Conservation (phyloP, 495 filamentous ascomycete genomes). For the Choiromyces venosus region DNA sequence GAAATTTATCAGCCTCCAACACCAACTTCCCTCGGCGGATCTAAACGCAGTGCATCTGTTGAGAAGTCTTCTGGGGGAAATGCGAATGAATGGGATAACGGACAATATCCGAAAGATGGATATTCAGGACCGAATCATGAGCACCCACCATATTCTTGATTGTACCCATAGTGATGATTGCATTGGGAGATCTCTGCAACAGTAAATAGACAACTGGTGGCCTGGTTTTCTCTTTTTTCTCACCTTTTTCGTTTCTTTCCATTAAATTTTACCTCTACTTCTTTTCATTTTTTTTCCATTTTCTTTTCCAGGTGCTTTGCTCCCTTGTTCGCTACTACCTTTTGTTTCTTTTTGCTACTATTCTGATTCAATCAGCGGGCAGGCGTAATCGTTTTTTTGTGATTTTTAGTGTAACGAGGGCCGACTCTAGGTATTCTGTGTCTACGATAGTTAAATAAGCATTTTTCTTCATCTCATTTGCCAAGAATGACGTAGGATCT, state of each 20-base stretch:
- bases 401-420: background rate
- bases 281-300: background rate
- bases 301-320: background rate
- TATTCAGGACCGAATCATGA: conserved; percentile 28
- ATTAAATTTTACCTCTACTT: background rate
- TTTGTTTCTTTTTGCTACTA: background rate
- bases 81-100: conserved; percentile 23
- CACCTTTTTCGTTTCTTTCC: conserved; percentile 25
- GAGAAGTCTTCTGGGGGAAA: conserved; percentile 30
- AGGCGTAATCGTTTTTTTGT: background rate
- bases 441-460: background rate
- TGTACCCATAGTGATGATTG: conserved; percentile 7
- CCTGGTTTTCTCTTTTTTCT: conserved; percentile 27
- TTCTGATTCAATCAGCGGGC: conserved; percentile 3
- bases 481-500: conserved; percentile 39
- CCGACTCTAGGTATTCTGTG: background rate
- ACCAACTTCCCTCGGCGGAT: conserved; percentile 21
- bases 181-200: conserved; percentile 21
- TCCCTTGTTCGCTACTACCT: background rate
- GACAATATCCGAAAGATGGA: conserved; percentile 28
- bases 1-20: conserved; percentile 49
- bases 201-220: conserved; percentile 41
- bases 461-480: conserved; percentile 6
- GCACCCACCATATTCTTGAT: conserved; percentile 32
- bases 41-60: conserved; percentile 32